Evolutionary conservation across 2,329 filamentous ascomycete species (phyloP), one percentile per base, ranked within the genome.

Genomic region (Neonectria coccinea): DNA sequence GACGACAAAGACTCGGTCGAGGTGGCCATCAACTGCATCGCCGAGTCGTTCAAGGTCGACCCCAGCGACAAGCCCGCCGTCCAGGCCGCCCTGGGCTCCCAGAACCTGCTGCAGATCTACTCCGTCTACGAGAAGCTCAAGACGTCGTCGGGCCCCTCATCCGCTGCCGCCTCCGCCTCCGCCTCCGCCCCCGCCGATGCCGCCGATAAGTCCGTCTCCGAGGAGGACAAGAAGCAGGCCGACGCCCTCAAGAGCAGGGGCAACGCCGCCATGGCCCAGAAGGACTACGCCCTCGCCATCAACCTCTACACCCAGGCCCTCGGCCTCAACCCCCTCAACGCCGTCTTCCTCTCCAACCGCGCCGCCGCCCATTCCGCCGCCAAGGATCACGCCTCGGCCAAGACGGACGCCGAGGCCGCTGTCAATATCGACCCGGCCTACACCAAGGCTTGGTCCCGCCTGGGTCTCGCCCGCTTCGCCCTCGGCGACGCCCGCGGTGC

Each of bases 291-390:
- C 50, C 76, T 83, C 45, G 96, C 96, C 67, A 93, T 98, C 77
- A 89, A 93, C 73, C 85, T 92, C 71, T 99, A 99, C 86, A 93
- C 92, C 27, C 86, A 95, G 79, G 96, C 96, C 4, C 89, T 99
- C 27, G 86, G 88, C 60, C 84, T 97, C 57, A 83, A 92, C 71
- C 93, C 96, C 2, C 84, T 88, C 70, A 98, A 99, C 83, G 92
- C 94, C 42, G 96, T 99, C 80, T 99, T 96, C 86, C 91, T 99
- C 44, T 97, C 93, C 68, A 99, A 99, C 88, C 93, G 96, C 71
- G 96, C 96, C 11, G 96, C 96, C 51, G 96, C 96, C 6, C 92
- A 97, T 85, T 94, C 91, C 29, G 95, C 93, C 22, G 89, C 89
- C 67, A 88, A 90, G 73, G 90, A 97, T 81, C 94, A 98, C 83